Base-by-base conservation (phyloP, 208 protist species). In the Trichomonas gallinae region DNA sequence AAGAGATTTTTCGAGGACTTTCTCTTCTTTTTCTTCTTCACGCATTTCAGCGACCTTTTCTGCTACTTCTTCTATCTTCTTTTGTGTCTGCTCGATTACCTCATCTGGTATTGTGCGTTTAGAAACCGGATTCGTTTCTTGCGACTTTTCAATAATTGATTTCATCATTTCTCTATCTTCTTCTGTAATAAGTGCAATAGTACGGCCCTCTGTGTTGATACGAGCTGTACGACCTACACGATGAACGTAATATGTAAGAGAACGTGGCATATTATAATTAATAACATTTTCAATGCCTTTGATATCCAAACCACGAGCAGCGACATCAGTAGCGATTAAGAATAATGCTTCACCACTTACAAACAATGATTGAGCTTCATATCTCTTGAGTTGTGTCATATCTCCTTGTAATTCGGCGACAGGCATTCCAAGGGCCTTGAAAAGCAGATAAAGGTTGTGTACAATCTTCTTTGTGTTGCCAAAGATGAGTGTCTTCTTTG, bases 251-350 rank as follows among this genome's bases (percentile, higher is more conserved):
- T 97, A 96, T 26, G 96, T 96, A 11, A 97, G 96, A 31, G 45
- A 58, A 63, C 96, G 63, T 26, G 98, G 97, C 45, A 98, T 89
- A 46, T 98, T 97, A 91, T 98, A 98, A 72, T 98, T 98, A 45
- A 98, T 97, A 34, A 98, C 98, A 0, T 97, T 96, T 46, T 96
- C 96, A 0, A 98, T 97, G 0, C 97, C 89, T 49, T 98, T 97
- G 63, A 98, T 98, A 96, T 98, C 98, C 3, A 98, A 58, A 63
- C 98, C 98, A 46, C 83, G 96, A 9, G 89, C 46, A 31, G 97
- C 97, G 6, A 98, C 93, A 82, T 98, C 97, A 17, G 97, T 97
- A 46, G 96, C 96, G 4, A 98, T 81, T 4, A 98, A 96, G 31
- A 98, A 97, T 82, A 96, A 96, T 17, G 96, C 96, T n/a, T 51